A percentile compares a stretch with the other conserved stretches of the same genome.
Evolutionary conservation across 768 basidiomycete species (phyloP).

Genomic region (Pleurotus pulmonarius): DNA sequence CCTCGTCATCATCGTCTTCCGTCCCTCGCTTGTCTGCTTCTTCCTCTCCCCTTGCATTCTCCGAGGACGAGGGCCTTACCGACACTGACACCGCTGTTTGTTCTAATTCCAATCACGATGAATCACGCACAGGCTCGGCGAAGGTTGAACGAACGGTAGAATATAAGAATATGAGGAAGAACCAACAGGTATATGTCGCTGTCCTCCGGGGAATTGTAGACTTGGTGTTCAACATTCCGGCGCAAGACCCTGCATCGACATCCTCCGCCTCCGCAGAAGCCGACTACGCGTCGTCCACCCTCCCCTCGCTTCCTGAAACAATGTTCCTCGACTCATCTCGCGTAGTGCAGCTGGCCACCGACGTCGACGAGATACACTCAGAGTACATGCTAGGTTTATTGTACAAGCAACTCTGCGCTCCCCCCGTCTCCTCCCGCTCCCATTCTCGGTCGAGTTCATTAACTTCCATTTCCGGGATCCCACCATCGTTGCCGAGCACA

Average conservation of each 20-base stretch:
- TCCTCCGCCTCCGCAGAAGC: conserved; percentile 25
- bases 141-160: conserved; percentile 37
- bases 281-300: conserved; percentile 24
- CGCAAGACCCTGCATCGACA: conserved; percentile 22
- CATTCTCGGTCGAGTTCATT: neutral
- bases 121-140: conserved; percentile 2
- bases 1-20: neutral
- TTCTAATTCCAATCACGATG: no score
- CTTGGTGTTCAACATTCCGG: conserved; percentile 58
- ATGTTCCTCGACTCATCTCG: conserved; percentile 76
- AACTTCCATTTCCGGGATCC: neutral
- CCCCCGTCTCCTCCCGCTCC: conserved; percentile 24
- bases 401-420: conserved; percentile 69
- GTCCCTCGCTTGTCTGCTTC: neutral
- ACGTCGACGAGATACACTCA: conserved; percentile 70
- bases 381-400: conserved; percentile 80
- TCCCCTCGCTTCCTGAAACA: conserved; percentile 67
- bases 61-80: neutral
- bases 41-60: neutral
- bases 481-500: neutral
- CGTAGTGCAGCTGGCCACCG: conserved; percentile 59
- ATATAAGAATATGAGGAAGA: conserved; percentile 44
- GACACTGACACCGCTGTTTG: neutral
- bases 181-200: conserved; percentile 52
- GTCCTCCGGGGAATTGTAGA: conserved; percentile 60